A percentile compares a stretch with the other conserved stretches of the same genome.
Conservation (phyloP, 257 asterid species). For the Buddleja alternifolia region DNA sequence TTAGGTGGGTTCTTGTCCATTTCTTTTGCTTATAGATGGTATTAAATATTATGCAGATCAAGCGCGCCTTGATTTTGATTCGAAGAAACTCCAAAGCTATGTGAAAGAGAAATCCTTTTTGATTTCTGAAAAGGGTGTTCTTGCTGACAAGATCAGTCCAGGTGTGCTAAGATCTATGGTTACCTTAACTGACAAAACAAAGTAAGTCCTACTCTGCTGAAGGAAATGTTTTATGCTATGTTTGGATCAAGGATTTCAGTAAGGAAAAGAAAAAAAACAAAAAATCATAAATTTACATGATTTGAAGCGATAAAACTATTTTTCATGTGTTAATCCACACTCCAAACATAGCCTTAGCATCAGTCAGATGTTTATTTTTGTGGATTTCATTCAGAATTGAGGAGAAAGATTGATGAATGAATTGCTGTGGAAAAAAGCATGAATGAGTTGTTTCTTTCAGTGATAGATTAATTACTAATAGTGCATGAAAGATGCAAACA, state of each 20-base stretch:
- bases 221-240: neutral
- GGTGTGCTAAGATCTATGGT: conserved; percentile 86
- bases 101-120: conserved; percentile 79
- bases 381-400: conserved; percentile 37
- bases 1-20: conserved; percentile 10
- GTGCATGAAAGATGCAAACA: conserved; percentile 10
- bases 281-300: no score
- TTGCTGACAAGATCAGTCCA: conserved; percentile 79
- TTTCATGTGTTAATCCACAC: no score
- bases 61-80: conserved; percentile 68
- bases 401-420: conserved; percentile 40
- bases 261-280: no score
- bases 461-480: conserved; percentile 27
- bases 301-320: no score
- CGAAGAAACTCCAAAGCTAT: conserved; percentile 81
- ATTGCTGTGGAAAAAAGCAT: conserved; percentile 21
- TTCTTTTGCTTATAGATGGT: conserved; percentile 27
- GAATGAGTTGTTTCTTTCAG: conserved; percentile 28
- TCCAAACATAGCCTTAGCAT: neutral
- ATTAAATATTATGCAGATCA: conserved; percentile 60
- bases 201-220: conserved; percentile 40
- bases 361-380: neutral
- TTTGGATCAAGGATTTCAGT: no score
- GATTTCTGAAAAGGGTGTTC: conserved; percentile 76
- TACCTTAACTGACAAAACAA: conserved; percentile 67